Evolutionary conservation across 345 rosid genomes (phyloP), one percentile per base, ranked within the genome.

Genomic region (Pugionium dolabratum): DNA sequence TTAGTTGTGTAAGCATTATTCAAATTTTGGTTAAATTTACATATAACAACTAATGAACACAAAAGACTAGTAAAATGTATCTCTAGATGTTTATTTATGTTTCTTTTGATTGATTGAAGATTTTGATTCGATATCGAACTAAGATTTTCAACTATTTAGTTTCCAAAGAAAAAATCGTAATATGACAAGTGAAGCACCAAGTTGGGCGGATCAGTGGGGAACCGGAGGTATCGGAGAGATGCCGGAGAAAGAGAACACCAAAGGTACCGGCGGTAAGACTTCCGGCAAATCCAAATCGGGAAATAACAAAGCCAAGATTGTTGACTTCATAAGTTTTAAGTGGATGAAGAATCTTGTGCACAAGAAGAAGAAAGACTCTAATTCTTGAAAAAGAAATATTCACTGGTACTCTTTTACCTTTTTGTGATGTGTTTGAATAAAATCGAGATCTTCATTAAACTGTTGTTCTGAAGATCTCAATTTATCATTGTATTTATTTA

Each of bases 131-230:
- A 31, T 29, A 31, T 9, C 9, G 3, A 36, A 8, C 18, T 4
- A 7, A 2, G 57, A 26, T n/a, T 35, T 29, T 32, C 6, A 3
- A 11, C 52, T 30, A 62, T 43, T 5, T 58, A 26, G 31, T 27
- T 59, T 50, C 8, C 4, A 26, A 51, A 51, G 2, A 10, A 25
- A 35, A 36, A 30, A 10, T 51, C 6, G 29, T 4, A 49, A 41
- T 53, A 86, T 90, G 98, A 87, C 80, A 5, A 80, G 80, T 54
- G 95, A 85, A 43, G 90, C 91, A 44, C 90, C 89, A 2, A 90
- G 92, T 81, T 93, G 92, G 97, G 95, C 96, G 6, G 97, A 88
- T 76, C 96, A 94, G 63, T 86, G 95, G 97, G 99, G 97, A 4
- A 82, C 82, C 4, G 97, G 97, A 54, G 97, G 97, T 5, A 64